Evolutionary conservation across 83 land plant species (phyloP), one percentile per base, ranked within the genome.

Genomic region (Thuja plicata): DNA sequence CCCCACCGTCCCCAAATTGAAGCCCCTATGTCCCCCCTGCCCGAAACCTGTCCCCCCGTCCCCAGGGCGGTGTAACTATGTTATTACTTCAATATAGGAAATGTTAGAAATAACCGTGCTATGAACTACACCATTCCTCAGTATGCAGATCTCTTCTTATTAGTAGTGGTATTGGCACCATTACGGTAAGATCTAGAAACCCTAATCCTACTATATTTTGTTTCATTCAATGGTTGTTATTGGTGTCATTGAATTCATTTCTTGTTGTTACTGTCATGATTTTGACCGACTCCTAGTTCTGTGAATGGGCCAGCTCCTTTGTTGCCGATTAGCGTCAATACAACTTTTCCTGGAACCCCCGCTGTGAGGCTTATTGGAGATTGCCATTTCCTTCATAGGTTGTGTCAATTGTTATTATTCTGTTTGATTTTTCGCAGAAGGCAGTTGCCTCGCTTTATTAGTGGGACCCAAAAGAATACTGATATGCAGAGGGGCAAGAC

Each of bases 321-420:
- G 46, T 87, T 97, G 90, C 97, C 96, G 13, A 92, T 98, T 30
- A 96, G 96, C 89, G 97, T 98, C 12, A 95, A 98, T 86, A 98
- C 97, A 43, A 96, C 99, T 35, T 98, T 98, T 91, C 99, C 99
- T 55, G 99, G 99, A 87, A 98, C 97, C 70, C 99, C 99, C 77
- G 99, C 99, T 88, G 99, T 98, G 79, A 91, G 99, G 81, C 96
- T 98, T 10, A 94, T 97, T 87, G 99, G 99, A 76, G 99, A 98
- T 87, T 97, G 99, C 90, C 97, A 98, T 93, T 98, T 98, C 90
- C 97, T 98, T 84, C 99, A 97, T 84, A 92, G 98, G 88, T 88
- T 98, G 55, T 98, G 99, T 88, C 99, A 98, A 85, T 91, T 98
- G 77, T 93, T 98, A 87, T 95, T 97, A 55, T 98, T 98, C 84